phyloP scores from a whole-genome alignment of 345 rosid genomes.

The Bruguiera sexangula region DNA sequence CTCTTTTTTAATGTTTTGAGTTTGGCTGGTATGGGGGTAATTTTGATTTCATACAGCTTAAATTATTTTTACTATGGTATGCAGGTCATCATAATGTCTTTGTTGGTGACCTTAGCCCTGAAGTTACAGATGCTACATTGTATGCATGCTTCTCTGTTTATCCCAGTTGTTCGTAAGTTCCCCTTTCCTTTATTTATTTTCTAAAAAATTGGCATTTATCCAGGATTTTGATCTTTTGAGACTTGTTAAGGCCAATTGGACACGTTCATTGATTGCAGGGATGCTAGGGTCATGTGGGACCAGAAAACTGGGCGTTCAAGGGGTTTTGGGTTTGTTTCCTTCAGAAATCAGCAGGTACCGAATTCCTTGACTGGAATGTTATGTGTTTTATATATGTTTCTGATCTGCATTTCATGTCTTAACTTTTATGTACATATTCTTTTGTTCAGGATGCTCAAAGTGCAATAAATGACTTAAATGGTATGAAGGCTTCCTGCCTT shows the following conservation, averaged over 20 bases:
- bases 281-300: constrained; percentile 92
- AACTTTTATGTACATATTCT: not conserved
- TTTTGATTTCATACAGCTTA: not conserved
- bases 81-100: constrained; percentile 33
- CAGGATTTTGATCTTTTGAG: no score
- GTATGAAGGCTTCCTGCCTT: constrained; percentile 34
- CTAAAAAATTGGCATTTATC: no score
- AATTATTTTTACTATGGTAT: not conserved
- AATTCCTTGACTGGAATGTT: not conserved
- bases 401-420: not conserved
- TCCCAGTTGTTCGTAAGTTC: constrained; percentile 29
- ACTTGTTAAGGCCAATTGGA: not conserved
- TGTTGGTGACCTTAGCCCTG: constrained; percentile 42
- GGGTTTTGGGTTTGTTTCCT: constrained; percentile 97
- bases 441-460: constrained; percentile 81
- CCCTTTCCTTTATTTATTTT: not conserved
- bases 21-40: not conserved
- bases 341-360: constrained; percentile 78
- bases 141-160: constrained; percentile 31
- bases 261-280: constrained; percentile 3
- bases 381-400: not conserved
- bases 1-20: not conserved
- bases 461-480: constrained; percentile 87
- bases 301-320: constrained; percentile 98
- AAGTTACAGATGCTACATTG: constrained; percentile 39